These are phyloP conservation scores for Aristolochia contorta DNA, from an alignment of 164 flowering plant genomes.

Conservation along the genomic window DNA sequence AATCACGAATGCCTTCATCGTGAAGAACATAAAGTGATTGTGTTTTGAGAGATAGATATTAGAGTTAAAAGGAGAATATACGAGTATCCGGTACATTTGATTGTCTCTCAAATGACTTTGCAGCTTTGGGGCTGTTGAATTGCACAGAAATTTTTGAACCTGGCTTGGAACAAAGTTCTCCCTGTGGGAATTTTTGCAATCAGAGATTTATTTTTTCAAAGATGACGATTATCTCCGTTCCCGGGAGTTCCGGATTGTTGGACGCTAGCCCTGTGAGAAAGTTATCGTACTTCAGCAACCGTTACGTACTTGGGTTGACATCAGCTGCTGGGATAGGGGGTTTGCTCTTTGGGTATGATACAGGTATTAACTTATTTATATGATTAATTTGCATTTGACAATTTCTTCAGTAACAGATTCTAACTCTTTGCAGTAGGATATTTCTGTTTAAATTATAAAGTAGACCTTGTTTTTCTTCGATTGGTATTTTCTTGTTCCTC, in stretches of 20 bases:
- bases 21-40: too few species aligned
- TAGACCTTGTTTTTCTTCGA: too few species aligned
- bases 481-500: too few species aligned
- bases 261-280: constrained; percentile 33
- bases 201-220: not conserved
- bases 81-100: too few species aligned
- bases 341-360: constrained; percentile 85
- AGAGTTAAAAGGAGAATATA: too few species aligned
- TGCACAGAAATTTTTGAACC: not conserved
- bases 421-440: too few species aligned
- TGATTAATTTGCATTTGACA: not conserved
- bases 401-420: not conserved
- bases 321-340: constrained; percentile 88
- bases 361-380: constrained; percentile 39
- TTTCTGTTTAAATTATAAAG: not conserved
- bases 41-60: too few species aligned
- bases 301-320: constrained; percentile 65
- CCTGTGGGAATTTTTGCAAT: too few species aligned
- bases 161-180: not conserved
- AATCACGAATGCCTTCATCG: too few species aligned
- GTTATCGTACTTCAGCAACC: constrained; percentile 64
- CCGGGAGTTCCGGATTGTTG: constrained; percentile 70
- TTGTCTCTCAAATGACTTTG: too few species aligned
- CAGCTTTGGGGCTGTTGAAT: too few species aligned
- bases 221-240: constrained; percentile 56